Base-by-base conservation (phyloP, 768 basidiomycete species). In the Phylloporus sp. region DNA sequence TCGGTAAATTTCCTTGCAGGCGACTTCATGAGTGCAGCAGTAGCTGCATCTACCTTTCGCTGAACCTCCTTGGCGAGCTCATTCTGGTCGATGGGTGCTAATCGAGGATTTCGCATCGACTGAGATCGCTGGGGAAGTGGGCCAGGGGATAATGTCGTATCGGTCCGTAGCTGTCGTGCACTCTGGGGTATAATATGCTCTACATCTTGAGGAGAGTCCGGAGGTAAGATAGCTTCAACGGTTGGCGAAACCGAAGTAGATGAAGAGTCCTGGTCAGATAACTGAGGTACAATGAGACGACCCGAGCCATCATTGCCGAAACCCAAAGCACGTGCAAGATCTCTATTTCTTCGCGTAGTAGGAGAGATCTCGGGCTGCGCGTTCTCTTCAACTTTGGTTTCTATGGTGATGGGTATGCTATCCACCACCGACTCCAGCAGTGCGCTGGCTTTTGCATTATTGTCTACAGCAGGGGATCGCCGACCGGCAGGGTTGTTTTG, bases 311-410 rank as follows among this genome's bases (percentile, higher is more conserved):
- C 76, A 16, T 62, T 67, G 16, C 86, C 88, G 59, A 91, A 90
- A 15, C 67, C 67, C 36, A 92, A 70, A 16, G 82, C 84, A 50
- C 85, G 84, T 2, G 88, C 85, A n/a, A 92, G 76, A 61, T 87
- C 86, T 57, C 85, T 75, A 56, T 86, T 84, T 47, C 83, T 77
- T 50, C 82, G 81, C 38, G 81, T 78, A 31, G 76, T 80, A 24
- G 73, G 81, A 11, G 76, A 81, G 41, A 48, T 74, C 71, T 59
- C 69, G 50, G 49, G 72, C 67, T 34, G 70, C 60, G 35, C 64
- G 59, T 49, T 49, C 32, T 46, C 53, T 49, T 58, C 62, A 34
- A 65, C 49, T 40, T 59, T 66, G 29, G 46, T 70, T 24, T 72
- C 69, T 38, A 59, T 61, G 61, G 65, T 41, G 64, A 72, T 12